Base-by-base conservation (phyloP, 805 yeast species). In the Yamadazyma insecticola region DNA sequence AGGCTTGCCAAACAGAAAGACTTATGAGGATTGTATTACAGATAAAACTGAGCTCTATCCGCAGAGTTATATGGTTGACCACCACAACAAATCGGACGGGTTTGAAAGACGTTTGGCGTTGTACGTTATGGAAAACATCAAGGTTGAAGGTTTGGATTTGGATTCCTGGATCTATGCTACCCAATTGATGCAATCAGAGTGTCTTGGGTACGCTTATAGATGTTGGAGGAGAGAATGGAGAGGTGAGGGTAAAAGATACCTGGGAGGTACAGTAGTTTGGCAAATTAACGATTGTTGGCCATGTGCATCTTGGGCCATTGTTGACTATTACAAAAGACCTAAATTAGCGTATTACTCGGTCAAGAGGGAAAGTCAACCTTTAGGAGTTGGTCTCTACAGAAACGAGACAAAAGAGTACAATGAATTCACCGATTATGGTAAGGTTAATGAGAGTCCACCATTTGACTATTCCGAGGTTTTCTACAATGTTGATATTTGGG, bases 271-370 rank as follows among this genome's bases (percentile, higher is more conserved):
- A 4, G 45, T 72, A 22, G 74, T 72, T 6, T 72, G 78, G 78
- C 78, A 72, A 47, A 45, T 68, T 16, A 70, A 72, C 38, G 77
- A 72, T 44, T 69, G 74, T 35, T 70, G 74, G 71, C 77, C 77
- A 1, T 69, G 58, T 2, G 60, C 74, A 2, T 56, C 67, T n/a
- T 72, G 78, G 77, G 51, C 76, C 1, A 48, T 71, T 17, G 53
- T 61, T 13, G 78, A 72, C 40, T 61, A 44, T 35, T 63, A 51
- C 32, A 45, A 44, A 23, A 45, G 64, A 16, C 73, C 72, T 5
- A 72, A 72, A 43, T 41, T 72, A 34, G 70, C 67, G 0, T 72
- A 62, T 43, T 72, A 64, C 41, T 63, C 74, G 2, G 53, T 70
- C 19, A 68, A 66, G 42, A 55, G 77, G 40, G 72, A 67, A 36